Conservation (phyloP, 768 basidiomycete genomes). For the Trametes villosa region DNA sequence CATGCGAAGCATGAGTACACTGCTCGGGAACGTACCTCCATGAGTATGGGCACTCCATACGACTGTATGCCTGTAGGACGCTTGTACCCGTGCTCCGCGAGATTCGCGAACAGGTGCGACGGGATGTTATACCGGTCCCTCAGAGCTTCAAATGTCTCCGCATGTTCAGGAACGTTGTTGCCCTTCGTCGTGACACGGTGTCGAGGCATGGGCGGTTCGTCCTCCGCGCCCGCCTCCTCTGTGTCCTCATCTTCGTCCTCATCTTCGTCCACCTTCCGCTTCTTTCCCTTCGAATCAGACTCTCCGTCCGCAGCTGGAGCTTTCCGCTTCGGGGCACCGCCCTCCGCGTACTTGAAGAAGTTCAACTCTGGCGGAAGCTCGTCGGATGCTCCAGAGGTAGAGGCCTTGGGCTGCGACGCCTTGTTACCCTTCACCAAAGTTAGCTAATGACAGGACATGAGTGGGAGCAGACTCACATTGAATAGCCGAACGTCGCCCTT, state of each 20-base stretch:
- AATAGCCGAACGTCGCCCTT: constrained; percentile 73
- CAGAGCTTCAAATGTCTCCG: constrained; percentile 63
- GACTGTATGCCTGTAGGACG: constrained; percentile 84
- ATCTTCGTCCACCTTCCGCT: constrained; percentile 33
- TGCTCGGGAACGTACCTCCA: constrained; percentile 57
- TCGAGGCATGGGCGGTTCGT: constrained; percentile 38
- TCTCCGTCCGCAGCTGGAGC: constrained; percentile 14
- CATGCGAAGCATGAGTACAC: background rate
- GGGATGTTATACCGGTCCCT: constrained; percentile 60
- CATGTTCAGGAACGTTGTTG: constrained; percentile 61
- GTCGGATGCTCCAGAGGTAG: constrained; percentile 36
- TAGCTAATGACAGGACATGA: background rate
- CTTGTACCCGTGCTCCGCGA: constrained; percentile 60
- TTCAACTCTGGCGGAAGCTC: constrained; percentile 81
- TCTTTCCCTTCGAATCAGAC: constrained; percentile 30
- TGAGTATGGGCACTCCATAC: constrained; percentile 75
- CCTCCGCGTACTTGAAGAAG: constrained; percentile 87
- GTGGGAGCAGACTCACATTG: constrained; percentile 46
- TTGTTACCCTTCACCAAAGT: constrained; percentile 17
- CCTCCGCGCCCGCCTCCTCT: too few species aligned
- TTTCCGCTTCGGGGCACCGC: constrained; percentile 58
- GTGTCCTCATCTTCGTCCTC: constrained; percentile 26
- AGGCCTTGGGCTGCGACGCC: constrained; percentile 7
- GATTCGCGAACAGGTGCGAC: constrained; percentile 65
- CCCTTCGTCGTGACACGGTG: constrained; percentile 83